Base-by-base conservation (phyloP, 2,329 filamentous ascomycete genomes). In the Grosmannia clavigera region DNA sequence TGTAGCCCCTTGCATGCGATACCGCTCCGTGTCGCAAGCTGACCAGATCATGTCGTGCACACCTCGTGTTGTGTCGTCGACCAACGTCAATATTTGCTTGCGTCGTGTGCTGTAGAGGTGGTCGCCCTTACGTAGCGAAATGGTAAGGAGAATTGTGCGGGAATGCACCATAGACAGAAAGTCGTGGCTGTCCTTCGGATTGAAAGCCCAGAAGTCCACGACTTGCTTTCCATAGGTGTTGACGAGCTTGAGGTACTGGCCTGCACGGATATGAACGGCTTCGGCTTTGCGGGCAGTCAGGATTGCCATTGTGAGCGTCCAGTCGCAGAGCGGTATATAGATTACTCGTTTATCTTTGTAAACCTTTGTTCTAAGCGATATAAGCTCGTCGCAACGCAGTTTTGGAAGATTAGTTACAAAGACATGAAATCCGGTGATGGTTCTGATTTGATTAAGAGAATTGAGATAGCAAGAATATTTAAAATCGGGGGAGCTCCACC, bases 201-300 rank as follows among this genome's bases (percentile, higher is more conserved):
- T 71, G 61, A 78, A 74, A 3, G 74, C 74, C 75, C 75, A 79
- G 54, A 76, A 77, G 64, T 79, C 77, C 50, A 79, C 69, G 25
- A 79, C 76, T 67, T 79, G 76, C 58, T 75, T 75, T 58, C 76
- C 77, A 60, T 73, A 67, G 1, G 75, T 77, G 66, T 79, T 78
- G 65, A 70, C 73, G 60, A 78, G 70, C 60, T 73, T 76, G 63
- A 78, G 69, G 48, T 68, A 70, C 62, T 78, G 74, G 38, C 69
- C 69, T 6, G 65, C 59, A 22, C 64, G 64, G 52, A 78, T 65
- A 19, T 68, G 57, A 19, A 75, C 70, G 59, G 75, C 74, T 29
- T 72, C 72, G 12, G 68, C 73, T 61, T 71, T 73, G 55, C 76
- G 74, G 31, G 76, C 75, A 46, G 74, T 74, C 40, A 78, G 69